Base-by-base conservation (phyloP, 2,329 filamentous ascomycete species). In the Aureobasidium sp. region DNA sequence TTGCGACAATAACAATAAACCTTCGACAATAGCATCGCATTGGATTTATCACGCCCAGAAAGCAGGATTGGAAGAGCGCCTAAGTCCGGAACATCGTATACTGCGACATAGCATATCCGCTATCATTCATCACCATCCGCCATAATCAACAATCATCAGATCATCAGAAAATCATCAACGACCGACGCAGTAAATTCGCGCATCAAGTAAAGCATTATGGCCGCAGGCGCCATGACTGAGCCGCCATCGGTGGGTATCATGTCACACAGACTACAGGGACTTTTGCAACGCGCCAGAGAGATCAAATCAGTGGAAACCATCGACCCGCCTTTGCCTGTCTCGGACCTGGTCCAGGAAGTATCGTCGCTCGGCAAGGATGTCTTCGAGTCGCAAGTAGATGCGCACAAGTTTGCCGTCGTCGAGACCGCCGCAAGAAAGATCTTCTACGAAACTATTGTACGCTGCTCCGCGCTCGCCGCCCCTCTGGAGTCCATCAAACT, bases 381-480 rank as follows among this genome's bases (percentile, higher is more conserved):
- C 12, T 59, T 61, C 19, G 57, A 52, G 22, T 39, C 55, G 8
- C 59, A 61, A 54, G 61, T 65, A 19, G 62, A 63, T 17, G 42
- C 51, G 19, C 64, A 64, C 53, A 57, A 59, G 29, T 61, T 82
- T 65, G 82, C 84, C 29, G 78, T 87, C 19, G 81, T 95, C 41
- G 93, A 97, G 69, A 90, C 86, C 16, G 90, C 89, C 10, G 86
- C 86, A 47, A 84, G 89, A 62, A 81, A 86, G 61, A 79, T 86
- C 42, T 94, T 97, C 70, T 88, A 88, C 69, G 76, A 79, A 57
- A 74, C 89, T 57, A 79, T 95, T 66, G 89, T 93, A 72, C 75
- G 85, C 37, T 62, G 40, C 71, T 75, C 17, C 5, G 19, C 44
- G 22, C 44, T 37, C 21, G 44, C 32, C 44, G 22, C 30, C n/a